Conservation (phyloP, 768 basidiomycete genomes). For the Lentinula sp. region DNA sequence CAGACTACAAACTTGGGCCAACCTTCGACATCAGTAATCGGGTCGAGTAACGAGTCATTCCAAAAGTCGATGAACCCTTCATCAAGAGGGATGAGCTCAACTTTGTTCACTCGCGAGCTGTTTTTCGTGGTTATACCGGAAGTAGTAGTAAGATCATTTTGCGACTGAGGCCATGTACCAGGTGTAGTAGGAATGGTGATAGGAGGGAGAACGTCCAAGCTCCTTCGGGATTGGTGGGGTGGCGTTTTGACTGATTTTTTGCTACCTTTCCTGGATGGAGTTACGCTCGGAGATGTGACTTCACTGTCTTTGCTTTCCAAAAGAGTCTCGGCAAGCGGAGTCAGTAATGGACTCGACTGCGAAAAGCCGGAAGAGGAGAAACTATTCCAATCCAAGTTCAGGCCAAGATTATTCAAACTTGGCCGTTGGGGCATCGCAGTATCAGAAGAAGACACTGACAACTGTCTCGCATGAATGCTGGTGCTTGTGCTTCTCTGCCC, state of each 20-base stretch:
- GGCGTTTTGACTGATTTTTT: neutral
- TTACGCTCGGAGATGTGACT: constrained; percentile 36
- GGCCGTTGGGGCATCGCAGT: neutral
- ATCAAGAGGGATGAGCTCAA: constrained; percentile 56
- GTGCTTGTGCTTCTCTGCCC: constrained; percentile 14
- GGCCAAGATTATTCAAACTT: neutral
- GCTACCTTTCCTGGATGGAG: constrained; percentile 3
- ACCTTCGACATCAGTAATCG: constrained; percentile 37
- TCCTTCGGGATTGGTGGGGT: constrained; percentile 8
- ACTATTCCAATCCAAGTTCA: constrained; percentile 54
- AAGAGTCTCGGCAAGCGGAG: constrained; percentile 50
- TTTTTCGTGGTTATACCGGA: constrained; percentile 15
- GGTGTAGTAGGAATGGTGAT: constrained; percentile 1
- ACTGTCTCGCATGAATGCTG: neutral
- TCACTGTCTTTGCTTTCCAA: constrained; percentile 53
- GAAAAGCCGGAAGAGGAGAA: constrained; percentile 66
- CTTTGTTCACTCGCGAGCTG: constrained; percentile 32
- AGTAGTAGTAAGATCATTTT: neutral
- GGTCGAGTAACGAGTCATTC: constrained; percentile 68
- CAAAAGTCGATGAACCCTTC: constrained; percentile 84
- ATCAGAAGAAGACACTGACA: neutral
- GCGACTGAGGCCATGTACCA: neutral
- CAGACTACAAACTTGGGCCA: constrained; percentile 73
- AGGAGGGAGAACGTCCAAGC: constrained; percentile 2
- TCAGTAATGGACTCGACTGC: constrained; percentile 27